Percentiles rank a stretch among this genome's conserved stretches.
Evolutionary conservation across 768 basidiomycete species (phyloP).

Genomic region (Tremella mesenterica): DNA sequence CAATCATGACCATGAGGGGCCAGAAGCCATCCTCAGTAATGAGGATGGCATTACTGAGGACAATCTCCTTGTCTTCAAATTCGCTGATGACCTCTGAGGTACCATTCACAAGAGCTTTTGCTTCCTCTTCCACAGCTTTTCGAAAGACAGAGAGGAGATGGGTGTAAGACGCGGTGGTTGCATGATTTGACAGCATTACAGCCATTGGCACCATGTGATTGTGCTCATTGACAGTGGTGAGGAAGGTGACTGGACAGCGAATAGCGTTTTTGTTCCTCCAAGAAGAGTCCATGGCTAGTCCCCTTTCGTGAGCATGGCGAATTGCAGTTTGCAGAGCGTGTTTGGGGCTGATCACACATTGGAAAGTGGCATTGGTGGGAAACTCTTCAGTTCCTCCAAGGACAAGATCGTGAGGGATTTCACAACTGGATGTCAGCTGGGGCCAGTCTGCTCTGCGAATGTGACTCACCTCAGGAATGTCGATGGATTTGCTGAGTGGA

Average conservation of each 20-base stretch:
- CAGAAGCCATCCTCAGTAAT: background rate
- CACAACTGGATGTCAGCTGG: no score
- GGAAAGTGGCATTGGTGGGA: no score
- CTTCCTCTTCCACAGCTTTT: background rate
- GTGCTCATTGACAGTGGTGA: conserved; percentile 1
- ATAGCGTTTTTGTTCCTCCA: conserved; percentile 12
- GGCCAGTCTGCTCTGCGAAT: no score
- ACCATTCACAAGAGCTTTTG: background rate
- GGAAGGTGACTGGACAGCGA: conserved; percentile 7
- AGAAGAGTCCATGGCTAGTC: conserved; percentile 6
- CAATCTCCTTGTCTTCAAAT: background rate
- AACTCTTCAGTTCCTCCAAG: no score
- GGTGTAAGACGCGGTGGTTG: background rate
- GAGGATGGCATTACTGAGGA: background rate
- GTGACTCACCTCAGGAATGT: no score
- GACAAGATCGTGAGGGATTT: no score
- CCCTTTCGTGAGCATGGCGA: background rate
- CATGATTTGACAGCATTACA: conserved; percentile 3
- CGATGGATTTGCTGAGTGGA: no score
- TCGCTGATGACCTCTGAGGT: background rate
- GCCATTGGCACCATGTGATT: conserved; percentile 8
- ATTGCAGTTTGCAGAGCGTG: background rate
- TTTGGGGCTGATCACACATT: background rate
- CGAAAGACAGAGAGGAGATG: background rate
- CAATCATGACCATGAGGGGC: conserved; percentile 9